Conservation (phyloP, 2,329 filamentous ascomycete species). For the Phaeosphaeriaceae sp. region DNA sequence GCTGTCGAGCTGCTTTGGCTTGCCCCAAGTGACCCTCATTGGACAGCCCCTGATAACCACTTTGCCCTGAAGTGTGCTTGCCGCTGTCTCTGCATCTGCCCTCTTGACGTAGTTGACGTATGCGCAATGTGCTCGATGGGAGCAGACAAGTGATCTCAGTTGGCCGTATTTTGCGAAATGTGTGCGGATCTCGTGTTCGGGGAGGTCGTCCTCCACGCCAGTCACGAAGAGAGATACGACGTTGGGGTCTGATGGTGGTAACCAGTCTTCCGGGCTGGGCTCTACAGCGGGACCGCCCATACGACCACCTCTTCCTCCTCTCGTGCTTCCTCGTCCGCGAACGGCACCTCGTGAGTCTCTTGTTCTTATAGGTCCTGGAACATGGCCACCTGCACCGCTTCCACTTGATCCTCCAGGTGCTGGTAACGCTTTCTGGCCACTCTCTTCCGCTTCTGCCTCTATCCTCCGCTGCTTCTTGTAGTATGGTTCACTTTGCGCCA, state of each 20-base stretch:
- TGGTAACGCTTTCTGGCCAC: slow-evolving; percentile 52
- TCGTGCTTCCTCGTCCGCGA: slow-evolving; percentile 45
- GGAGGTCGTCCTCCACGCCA: slow-evolving; percentile 93
- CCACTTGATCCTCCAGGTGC: slow-evolving; percentile 42
- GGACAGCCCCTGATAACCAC: slow-evolving; percentile 92
- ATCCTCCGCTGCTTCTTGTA: slow-evolving; percentile 85
- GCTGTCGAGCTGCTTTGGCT: slow-evolving; percentile 87
- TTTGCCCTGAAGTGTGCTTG: slow-evolving; percentile 82
- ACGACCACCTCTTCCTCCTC: slow-evolving; percentile 53
- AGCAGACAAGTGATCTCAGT: slow-evolving; percentile 91
- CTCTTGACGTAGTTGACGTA: slow-evolving; percentile 94
- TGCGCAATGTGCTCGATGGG: slow-evolving; percentile 95
- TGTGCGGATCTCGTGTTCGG: slow-evolving; percentile 86
- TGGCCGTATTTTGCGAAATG: slow-evolving; percentile 91
- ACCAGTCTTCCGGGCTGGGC: slow-evolving; percentile 82
- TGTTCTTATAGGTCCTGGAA: slow-evolving; percentile 79
- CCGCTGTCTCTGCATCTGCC: slow-evolving; percentile 83
- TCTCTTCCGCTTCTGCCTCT: slow-evolving; percentile 60
- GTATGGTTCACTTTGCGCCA: slow-evolving; percentile 94
- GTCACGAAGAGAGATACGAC: slow-evolving; percentile 95
- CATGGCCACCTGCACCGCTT: slow-evolving; percentile 43
- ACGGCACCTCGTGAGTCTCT: slow-evolving; percentile 58
- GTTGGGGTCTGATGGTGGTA: slow-evolving; percentile 81
- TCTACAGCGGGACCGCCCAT: slow-evolving; percentile 70
- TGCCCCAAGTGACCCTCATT: slow-evolving; percentile 87